Evolutionary conservation across 345 rosid species (phyloP).

Genomic region (Boechera retrofracta): DNA sequence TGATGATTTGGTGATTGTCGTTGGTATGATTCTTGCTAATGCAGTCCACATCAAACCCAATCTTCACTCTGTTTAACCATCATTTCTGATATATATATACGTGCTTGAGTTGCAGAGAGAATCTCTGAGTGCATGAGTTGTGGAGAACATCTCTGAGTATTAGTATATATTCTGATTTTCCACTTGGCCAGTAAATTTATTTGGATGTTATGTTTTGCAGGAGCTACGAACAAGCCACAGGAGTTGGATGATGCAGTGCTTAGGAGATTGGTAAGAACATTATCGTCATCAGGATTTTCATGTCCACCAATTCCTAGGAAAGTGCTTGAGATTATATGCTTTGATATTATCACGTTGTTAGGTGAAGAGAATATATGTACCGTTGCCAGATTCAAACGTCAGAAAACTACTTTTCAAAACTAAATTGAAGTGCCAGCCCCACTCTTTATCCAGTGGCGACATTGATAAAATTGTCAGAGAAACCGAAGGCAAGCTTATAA

Average conservation of each 20-base stretch:
- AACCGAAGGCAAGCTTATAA: constrained; percentile 69
- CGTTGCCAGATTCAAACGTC: constrained; percentile 78
- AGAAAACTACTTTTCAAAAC: constrained; percentile 73
- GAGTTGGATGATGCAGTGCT: constrained; percentile 97
- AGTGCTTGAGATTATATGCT: background rate
- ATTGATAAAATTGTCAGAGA: constrained; percentile 79
- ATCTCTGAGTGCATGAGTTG: too few relatives aligned
- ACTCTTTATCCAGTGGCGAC: constrained; percentile 78
- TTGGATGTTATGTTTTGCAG: constrained; percentile 51
- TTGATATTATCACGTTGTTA: constrained; percentile 19
- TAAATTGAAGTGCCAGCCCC: constrained; percentile 79
- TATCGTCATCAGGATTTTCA: constrained; percentile 9
- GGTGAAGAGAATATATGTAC: constrained; percentile 96
- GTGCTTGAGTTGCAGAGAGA: background rate
- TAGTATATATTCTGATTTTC: background rate
- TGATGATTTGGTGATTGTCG: constrained; percentile 81
- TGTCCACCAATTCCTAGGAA: background rate
- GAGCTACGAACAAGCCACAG: constrained; percentile 98
- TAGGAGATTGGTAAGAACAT: constrained; percentile 78
- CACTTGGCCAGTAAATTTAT: background rate
- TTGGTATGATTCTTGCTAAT: constrained; percentile 59
- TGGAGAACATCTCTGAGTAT: background rate
- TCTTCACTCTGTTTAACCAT: background rate
- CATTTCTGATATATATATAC: background rate
- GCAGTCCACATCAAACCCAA: background rate